phyloP scores from a whole-genome alignment of 805 yeast species.

The Kuraishia piskuri region DNA sequence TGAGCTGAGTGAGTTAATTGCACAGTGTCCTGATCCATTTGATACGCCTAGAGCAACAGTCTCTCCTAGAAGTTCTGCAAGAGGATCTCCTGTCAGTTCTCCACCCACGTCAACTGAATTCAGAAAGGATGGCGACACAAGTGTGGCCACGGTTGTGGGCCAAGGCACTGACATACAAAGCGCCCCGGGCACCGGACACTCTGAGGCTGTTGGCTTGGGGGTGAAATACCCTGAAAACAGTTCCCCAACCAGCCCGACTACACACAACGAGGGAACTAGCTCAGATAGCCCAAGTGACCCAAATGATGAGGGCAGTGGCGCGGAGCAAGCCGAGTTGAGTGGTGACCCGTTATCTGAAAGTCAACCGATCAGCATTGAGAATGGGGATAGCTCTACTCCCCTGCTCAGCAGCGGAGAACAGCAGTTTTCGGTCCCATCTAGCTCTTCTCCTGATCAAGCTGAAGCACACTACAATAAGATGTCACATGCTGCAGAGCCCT shows the following conservation, averaged over 20 bases:
- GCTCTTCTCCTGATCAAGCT: background rate
- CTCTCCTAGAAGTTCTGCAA: background rate
- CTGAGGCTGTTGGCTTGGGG: background rate
- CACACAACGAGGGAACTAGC: background rate
- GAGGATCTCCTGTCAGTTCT: background rate
- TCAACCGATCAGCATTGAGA: background rate
- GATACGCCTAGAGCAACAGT: background rate
- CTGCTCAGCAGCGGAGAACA: background rate
- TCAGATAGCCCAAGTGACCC: too few relatives aligned
- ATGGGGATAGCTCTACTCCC: background rate
- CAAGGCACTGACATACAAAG: background rate
- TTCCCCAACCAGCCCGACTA: background rate
- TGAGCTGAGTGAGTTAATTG: conserved; percentile 64
- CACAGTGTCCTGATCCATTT: conserved; percentile 61
- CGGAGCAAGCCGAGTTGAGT: background rate
- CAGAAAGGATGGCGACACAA: background rate
- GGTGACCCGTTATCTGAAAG: background rate
- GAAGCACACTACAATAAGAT: background rate
- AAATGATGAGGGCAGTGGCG: background rate
- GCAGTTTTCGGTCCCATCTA: background rate
- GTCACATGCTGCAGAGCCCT: background rate
- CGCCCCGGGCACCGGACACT: background rate
- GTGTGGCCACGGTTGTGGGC: background rate
- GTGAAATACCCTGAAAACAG: background rate
- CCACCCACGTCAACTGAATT: background rate